Conservation (phyloP, 176 grass and related monocot genomes). For the Cymbopogon citratus region DNA sequence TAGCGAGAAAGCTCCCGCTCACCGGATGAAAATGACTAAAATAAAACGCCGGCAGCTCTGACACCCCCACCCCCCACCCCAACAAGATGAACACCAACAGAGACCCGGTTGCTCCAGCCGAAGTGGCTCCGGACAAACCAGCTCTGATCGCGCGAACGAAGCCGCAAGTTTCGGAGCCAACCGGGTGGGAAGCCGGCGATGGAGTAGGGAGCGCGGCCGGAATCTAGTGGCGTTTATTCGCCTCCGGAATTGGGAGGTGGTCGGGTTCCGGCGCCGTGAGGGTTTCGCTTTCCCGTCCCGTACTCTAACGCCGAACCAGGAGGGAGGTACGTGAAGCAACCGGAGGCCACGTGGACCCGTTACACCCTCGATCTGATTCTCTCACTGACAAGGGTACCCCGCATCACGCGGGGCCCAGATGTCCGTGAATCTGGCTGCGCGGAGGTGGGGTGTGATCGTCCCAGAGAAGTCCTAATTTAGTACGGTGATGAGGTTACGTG, state of each 20-base stretch:
- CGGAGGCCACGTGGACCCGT: neutral
- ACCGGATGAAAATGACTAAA: neutral
- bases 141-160: neutral
- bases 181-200: neutral
- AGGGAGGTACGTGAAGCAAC: neutral
- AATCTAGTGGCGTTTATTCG: neutral
- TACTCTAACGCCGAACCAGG: neutral
- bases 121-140: conserved; percentile 1
- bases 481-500: neutral
- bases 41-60: neutral
- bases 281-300: conserved; percentile 24
- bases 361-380: accelerated
- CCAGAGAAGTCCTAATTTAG: neutral
- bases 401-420: accelerated
- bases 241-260: neutral
- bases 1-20: neutral
- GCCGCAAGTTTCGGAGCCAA: neutral
- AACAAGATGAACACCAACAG: neutral
- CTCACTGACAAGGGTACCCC: neutral
- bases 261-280: conserved; percentile 18
- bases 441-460: accelerated
- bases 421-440: neutral
- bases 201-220: neutral
- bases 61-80: neutral
- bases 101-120: too few relatives aligned